Evolutionary conservation across 2,329 filamentous ascomycete genomes (phyloP).

Genomic region (Anthostomella pinea): DNA sequence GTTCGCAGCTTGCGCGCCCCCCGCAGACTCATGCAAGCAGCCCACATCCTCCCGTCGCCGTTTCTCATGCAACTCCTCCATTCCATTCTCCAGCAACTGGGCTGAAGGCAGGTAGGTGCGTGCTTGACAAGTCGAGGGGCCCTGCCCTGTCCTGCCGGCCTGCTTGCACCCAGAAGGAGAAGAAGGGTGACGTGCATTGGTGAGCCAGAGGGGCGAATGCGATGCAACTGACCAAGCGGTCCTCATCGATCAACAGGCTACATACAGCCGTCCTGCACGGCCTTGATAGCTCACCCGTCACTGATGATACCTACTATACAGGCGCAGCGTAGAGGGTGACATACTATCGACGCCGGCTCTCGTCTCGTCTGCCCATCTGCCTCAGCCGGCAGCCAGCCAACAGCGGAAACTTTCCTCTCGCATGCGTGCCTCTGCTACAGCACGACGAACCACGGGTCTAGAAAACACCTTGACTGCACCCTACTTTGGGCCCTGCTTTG

Average conservation of each 20-base stretch:
- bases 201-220: slow-evolving; percentile 1
- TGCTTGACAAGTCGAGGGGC: slow-evolving; percentile 3
- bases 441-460: too few relatives aligned
- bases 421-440: too few relatives aligned
- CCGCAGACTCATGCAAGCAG: slow-evolving; percentile 31
- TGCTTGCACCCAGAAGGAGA: slow-evolving; percentile 2
- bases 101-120: slow-evolving; percentile 14
- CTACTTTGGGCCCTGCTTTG: not conserved
- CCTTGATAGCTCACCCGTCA: too few relatives aligned
- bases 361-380: too few relatives aligned
- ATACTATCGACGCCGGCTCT: too few relatives aligned
- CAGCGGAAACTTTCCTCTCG: too few relatives aligned
- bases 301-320: too few relatives aligned
- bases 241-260: slow-evolving; percentile 1
- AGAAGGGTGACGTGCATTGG: slow-evolving; percentile 18
- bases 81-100: slow-evolving; percentile 12
- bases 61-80: slow-evolving; percentile 20
- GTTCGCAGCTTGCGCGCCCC: slow-evolving; percentile 23
- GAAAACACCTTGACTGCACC: too few relatives aligned
- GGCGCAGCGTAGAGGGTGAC: too few relatives aligned
- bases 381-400: too few relatives aligned
- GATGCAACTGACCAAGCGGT: slow-evolving; percentile 3
- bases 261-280: not conserved
- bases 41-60: slow-evolving; percentile 27
- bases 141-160: slow-evolving; percentile 7